Base-by-base conservation (phyloP, 2,329 filamentous ascomycete species). In the Botrytis paeoniae region DNA sequence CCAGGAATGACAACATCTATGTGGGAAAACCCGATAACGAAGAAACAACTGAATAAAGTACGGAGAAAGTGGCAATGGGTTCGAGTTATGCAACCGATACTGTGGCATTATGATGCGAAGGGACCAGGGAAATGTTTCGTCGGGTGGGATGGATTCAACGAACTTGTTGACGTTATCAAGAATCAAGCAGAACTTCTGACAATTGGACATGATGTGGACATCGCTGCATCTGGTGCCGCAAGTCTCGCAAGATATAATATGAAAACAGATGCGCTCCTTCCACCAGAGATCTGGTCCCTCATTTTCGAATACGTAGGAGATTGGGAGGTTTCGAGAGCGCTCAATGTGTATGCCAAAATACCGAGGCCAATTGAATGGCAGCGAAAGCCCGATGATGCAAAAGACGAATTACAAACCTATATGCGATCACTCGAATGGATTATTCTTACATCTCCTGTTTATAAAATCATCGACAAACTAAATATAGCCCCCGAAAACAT, bases 21-120 rank as follows among this genome's bases (percentile, higher is more conserved):
- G 89, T 97, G 94, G 94, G 90, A 95, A 80, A 94, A 96, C 78
- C 93, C 94, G 3, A 91, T 95, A 83, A 97, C 93, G 25, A 93
- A 93, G 83, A 92, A 94, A 78, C 94, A 97, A 80, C 87, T 97
- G 74, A 92, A 89, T 82, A 96, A 97, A 82, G 89, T 97, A 60
- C 88, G 91, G 76, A 86, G 89, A 75, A 95, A 94, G 81, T 97
- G 93, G 93, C 91, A 91, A 70, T 97, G 94, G 93, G 89, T 97
- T 70, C 88, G 92, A 75, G 89, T 96, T 61, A 87, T 97, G 81
- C 87, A 92, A 60, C 94, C 95, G 0, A 89, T 97, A 48, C 83
- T 97, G 25, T 97, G 93, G 93, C 89, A 91, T 76, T 96, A 93
- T 80, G 90, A 92, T 75, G 84, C 84, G 35, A 84, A 85, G 71